Base-by-base conservation (phyloP, 1,284 basidiomycete genomes). In the Malassezia obtusa region DNA sequence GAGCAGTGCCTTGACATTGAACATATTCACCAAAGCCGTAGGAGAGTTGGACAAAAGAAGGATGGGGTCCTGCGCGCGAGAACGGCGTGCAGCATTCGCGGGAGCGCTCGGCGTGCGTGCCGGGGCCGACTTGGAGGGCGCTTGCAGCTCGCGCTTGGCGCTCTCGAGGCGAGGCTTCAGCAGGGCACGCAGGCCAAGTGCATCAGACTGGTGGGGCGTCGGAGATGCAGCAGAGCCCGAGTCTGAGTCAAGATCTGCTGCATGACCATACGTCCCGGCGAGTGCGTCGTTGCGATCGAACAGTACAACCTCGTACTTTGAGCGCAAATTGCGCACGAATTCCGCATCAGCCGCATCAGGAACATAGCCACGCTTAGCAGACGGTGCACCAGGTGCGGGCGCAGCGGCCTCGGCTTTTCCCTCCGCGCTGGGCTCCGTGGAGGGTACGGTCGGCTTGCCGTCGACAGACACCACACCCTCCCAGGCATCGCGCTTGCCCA, bases 1-100 rank as follows among this genome's bases (percentile, higher is more conserved):
- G 15, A 98, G 77, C 75, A 96, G 92, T 40, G 81, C 81, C 73
- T 88, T 88, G 57, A 96, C 89, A 74, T 98, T 98, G 80, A 91
- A 85, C 89, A 98, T 94, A 4, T 89, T 95, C 68, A 98, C 83
- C 49, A 98, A 81, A 8, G 90, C 84, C 0, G 91, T 95, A 0
- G 90, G 90, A 1, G 88, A 90, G 0, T 89, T 94, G 0, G 90
- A 92, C 33, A 98, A 89, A 76, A 96, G 84, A 73, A 96, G 91
- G 69, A 98, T 96, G 0, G 91, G 91, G 74, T 85, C 64, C 49
- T 68, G 68, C 2, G 68, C 63, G 28, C 74, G 63, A 38, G 62
- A 59, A 43, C 64, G 68, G 44, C 63, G 58, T 17, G 58, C 58
- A 15, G 32, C 35, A 19, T 31, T 30, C 15, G 48, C 10, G 24